Percentiles rank a stretch among this genome's conserved stretches.
Conservation (phyloP, 2,329 filamentous ascomycete species). For the Canariomyces notabilis region DNA sequence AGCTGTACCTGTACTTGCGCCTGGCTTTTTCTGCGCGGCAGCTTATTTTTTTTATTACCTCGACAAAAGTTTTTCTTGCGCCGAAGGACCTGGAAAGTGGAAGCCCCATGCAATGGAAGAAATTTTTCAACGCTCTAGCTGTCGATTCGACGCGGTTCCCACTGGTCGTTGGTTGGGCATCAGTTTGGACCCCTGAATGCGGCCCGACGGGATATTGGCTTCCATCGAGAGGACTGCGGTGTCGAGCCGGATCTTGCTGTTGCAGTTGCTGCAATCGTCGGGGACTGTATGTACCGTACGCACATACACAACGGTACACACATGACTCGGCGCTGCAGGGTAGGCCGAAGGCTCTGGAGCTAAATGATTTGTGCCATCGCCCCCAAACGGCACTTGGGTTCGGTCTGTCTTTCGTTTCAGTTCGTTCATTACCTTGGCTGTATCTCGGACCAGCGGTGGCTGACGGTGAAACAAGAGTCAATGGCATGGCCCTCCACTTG, state of each 20-base stretch:
- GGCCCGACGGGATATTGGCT: background rate
- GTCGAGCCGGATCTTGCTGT: background rate
- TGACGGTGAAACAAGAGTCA: constrained; percentile 25
- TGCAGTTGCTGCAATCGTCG: background rate
- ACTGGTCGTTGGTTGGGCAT: constrained; percentile 21
- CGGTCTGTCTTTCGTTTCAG: constrained; percentile 12
- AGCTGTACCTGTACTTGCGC: constrained; percentile 22
- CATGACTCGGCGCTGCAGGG: background rate
- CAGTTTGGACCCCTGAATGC: constrained; percentile 10
- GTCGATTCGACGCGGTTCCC: constrained; percentile 13
- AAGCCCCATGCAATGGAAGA: constrained; percentile 13
- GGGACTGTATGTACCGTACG: background rate
- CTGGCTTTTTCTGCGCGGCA: constrained; percentile 19
- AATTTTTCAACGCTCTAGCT: constrained; percentile 22
- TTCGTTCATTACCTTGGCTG: background rate
- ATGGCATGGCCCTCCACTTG: constrained; percentile 19
- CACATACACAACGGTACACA: background rate
- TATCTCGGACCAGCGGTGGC: constrained; percentile 14
- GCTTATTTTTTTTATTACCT: too few species aligned
- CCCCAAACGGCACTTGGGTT: background rate
- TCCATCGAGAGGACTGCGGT: background rate
- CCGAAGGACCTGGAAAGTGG: too few species aligned
- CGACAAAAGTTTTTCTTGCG: constrained; percentile 1
- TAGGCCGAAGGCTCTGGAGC: background rate
- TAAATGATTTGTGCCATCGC: constrained; percentile 14